phyloP scores from a whole-genome alignment of 2,329 filamentous ascomycete species.

The Tympanopsis confertula region DNA sequence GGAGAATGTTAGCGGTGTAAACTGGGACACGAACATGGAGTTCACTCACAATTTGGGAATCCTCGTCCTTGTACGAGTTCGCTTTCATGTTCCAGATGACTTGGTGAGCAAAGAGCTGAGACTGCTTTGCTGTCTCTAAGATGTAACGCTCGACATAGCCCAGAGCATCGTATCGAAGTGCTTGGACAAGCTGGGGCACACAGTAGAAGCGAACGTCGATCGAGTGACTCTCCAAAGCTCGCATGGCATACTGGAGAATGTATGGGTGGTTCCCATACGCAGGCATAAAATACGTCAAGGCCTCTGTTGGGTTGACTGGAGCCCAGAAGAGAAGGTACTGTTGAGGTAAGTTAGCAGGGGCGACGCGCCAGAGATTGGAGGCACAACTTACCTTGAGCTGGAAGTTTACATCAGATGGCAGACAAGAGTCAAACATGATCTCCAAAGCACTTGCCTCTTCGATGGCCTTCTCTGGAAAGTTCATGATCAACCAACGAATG shows the following conservation, averaged over 20 bases:
- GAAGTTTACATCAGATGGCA: slow-evolving; percentile 36
- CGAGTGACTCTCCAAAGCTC: slow-evolving; percentile 82
- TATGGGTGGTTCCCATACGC: slow-evolving; percentile 85
- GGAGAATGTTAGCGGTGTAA: slow-evolving; percentile 3
- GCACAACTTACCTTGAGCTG: not conserved
- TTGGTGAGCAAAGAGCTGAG: slow-evolving; percentile 96
- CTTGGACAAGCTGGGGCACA: slow-evolving; percentile 94
- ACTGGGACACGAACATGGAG: slow-evolving; percentile 1
- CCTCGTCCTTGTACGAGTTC: slow-evolving; percentile 95
- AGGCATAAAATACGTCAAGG: slow-evolving; percentile 85
- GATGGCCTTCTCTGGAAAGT: slow-evolving; percentile 73
- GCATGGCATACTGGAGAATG: slow-evolving; percentile 92
- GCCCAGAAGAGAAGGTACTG: slow-evolving; percentile 84
- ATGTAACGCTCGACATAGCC: slow-evolving; percentile 97
- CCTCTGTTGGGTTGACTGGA: slow-evolving; percentile 82
- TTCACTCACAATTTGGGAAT: slow-evolving; percentile 62
- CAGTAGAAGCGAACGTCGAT: slow-evolving; percentile 99
- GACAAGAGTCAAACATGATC: slow-evolving; percentile 63
- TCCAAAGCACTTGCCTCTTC: slow-evolving; percentile 73
- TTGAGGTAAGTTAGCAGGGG: not conserved
- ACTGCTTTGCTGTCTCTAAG: slow-evolving; percentile 89
- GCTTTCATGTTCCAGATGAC: slow-evolving; percentile 99
- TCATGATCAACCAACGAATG: slow-evolving; percentile 68
- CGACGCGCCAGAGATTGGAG: not conserved
- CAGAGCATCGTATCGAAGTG: slow-evolving; percentile 79